Percentiles rank a stretch among this genome's conserved stretches.
phyloP scores from a whole-genome alignment of 345 rosid species.

The Euphorbia pulcherrima region DNA sequence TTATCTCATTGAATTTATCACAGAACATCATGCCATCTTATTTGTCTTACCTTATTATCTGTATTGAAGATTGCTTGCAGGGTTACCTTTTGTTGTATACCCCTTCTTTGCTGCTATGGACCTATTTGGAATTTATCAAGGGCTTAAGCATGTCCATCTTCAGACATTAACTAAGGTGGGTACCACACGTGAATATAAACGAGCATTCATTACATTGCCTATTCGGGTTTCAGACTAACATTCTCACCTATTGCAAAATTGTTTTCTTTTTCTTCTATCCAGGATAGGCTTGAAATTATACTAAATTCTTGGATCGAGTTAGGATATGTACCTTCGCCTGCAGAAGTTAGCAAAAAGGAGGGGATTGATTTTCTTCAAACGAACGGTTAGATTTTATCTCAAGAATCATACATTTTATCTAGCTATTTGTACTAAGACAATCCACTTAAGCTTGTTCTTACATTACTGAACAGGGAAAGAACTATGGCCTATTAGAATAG shows the following conservation, averaged over 20 bases:
- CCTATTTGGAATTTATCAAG: conserved; percentile 79
- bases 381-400: conserved; percentile 37
- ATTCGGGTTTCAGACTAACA: background rate
- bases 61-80: conserved; percentile 50
- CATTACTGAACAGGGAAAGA: conserved; percentile 35
- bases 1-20: background rate
- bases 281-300: conserved; percentile 82
- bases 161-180: conserved; percentile 84
- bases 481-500: conserved; percentile 57
- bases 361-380: conserved; percentile 56
- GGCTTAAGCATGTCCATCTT: conserved; percentile 73
- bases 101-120: conserved; percentile 78
- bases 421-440: conserved; percentile 3
- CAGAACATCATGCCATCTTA: background rate
- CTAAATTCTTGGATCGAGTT: conserved; percentile 61
- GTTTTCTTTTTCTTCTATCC: conserved; percentile 20
- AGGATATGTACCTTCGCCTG: conserved; percentile 59
- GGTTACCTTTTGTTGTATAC: conserved; percentile 64
- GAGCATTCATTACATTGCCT: background rate
- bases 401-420: background rate
- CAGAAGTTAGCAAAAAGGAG: conserved; percentile 67
- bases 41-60: conserved; percentile 26
- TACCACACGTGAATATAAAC: background rate
- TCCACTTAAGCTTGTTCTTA: conserved; percentile 9
- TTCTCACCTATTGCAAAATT: background rate